Base-by-base conservation (phyloP, 2,329 filamentous ascomycete species). In the Fusarium verrucosum region DNA sequence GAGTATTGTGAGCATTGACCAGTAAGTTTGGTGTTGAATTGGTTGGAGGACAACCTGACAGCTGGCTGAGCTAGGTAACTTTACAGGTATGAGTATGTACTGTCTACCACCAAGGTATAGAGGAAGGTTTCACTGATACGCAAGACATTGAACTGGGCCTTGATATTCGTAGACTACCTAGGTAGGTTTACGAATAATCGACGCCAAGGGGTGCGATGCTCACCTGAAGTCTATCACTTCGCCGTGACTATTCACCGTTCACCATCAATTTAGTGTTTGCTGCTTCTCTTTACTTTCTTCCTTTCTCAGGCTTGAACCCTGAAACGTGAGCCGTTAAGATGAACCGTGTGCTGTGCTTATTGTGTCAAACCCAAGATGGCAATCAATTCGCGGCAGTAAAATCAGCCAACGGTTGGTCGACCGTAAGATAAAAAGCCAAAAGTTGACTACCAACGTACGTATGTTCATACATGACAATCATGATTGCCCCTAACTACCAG, bases 141-240 rank as follows among this genome's bases (percentile, higher is more conserved):
- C 30, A 58, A 37, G 32, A 51, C 56, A 42, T 28, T n/a, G n/a
- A n/a, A n/a, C n/a, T n/a, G n/a, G n/a, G n/a, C n/a, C n/a, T n/a
- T n/a, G n/a, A n/a, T n/a, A n/a, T n/a, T 43, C 22, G 11, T 14
- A 32, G 25, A 32, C 22, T 40, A 44, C 43, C 17, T 32, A 54
- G 45, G 33, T 19, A 47, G 5, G 36, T 8, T 8, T 5, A 8
- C 22, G 26, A 10, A 10, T 33, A 55, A 49, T 47, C 30, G 44
- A 53, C 49, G 33, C 58, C 62, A 64, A 51, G 35, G 38, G 32
- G 62, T 62, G n/a, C n/a, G n/a, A n/a, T n/a, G n/a, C n/a, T n/a
- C n/a, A n/a, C n/a, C n/a, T n/a, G n/a, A n/a, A n/a, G n/a, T n/a
- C n/a, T n/a, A n/a, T n/a, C n/a, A n/a, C n/a, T n/a, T n/a, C n/a